Evolutionary conservation across 2,329 filamentous ascomycete species (phyloP).

Genomic region (Graphilbum ipis-grandicollis): DNA sequence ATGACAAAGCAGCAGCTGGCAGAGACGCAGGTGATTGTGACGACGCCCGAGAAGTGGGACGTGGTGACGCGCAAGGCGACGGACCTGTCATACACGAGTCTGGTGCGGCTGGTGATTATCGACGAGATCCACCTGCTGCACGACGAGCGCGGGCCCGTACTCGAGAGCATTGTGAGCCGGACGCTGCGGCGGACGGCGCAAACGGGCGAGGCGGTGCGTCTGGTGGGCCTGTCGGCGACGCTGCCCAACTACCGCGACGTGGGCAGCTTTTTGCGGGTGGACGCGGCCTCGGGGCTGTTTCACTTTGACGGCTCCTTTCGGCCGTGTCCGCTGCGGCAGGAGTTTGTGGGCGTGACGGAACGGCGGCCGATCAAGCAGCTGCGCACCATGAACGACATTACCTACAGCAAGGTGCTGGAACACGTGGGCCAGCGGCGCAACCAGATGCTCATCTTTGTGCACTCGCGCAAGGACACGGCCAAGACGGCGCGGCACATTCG

Average conservation of each 20-base stretch:
- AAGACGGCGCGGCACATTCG: constrained; percentile 94
- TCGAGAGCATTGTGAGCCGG: constrained; percentile 91
- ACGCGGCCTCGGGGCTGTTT: constrained; percentile 71
- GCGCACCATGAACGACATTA: constrained; percentile 98
- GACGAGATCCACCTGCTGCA: constrained; percentile 97
- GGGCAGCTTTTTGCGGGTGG: constrained; percentile 83
- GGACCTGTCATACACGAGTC: constrained; percentile 88
- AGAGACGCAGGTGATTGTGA: constrained; percentile 95
- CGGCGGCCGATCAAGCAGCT: constrained; percentile 98
- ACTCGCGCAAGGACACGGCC: constrained; percentile 93
- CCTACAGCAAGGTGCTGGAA: constrained; percentile 92
- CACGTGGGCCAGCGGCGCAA: constrained; percentile 86
- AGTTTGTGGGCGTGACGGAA: constrained; percentile 93
- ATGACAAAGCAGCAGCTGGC: constrained; percentile 97
- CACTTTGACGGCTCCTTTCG: constrained; percentile 92
- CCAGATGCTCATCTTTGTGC: constrained; percentile 98
- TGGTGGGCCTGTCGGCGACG: constrained; percentile 86
- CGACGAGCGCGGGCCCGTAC: constrained; percentile 87
- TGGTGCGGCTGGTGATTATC: constrained; percentile 92
- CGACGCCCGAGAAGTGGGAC: constrained; percentile 97
- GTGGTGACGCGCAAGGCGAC: constrained; percentile 97
- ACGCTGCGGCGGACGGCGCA: constrained; percentile 89
- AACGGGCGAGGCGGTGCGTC: constrained; percentile 79
- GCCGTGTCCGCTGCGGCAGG: constrained; percentile 86
- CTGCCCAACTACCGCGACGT: constrained; percentile 95